Conservation (phyloP, 345 rosid species). For the Populus tremula region DNA sequence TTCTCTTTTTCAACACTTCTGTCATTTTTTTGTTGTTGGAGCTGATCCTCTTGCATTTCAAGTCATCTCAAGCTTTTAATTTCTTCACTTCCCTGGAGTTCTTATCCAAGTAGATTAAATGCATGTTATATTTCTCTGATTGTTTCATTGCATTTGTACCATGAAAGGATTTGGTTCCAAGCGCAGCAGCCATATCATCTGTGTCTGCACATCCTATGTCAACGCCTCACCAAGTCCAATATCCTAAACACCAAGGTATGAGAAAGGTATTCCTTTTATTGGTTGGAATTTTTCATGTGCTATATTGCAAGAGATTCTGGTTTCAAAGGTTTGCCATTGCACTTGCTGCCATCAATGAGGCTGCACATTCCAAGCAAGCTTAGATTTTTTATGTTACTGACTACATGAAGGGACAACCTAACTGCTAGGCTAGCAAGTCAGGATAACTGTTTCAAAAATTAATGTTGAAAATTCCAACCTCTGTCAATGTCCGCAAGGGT, state of each 20-base stretch:
- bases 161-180: conserved; percentile 59
- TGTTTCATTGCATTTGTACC: conserved; percentile 14
- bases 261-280: neutral
- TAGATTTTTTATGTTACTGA: neutral
- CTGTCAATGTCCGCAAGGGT: neutral
- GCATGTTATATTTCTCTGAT: neutral
- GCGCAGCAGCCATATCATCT: conserved; percentile 44
- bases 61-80: neutral
- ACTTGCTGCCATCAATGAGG: neutral
- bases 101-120: neutral
- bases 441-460: neutral
- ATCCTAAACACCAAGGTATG: conserved; percentile 36
- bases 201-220: conserved; percentile 49
- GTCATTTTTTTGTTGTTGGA: neutral
- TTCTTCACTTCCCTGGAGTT: neutral
- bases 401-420: neutral
- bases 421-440: neutral
- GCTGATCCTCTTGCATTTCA: neutral
- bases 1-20: neutral
- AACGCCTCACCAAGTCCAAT: conserved; percentile 49
- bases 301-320: neutral
- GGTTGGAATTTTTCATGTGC: neutral
- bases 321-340: neutral
- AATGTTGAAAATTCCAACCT: neutral
- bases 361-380: neutral